These are phyloP conservation scores for Phytophthora rubi DNA, from an alignment of 352 stramenopile genomes.

Conservation along the genomic window DNA sequence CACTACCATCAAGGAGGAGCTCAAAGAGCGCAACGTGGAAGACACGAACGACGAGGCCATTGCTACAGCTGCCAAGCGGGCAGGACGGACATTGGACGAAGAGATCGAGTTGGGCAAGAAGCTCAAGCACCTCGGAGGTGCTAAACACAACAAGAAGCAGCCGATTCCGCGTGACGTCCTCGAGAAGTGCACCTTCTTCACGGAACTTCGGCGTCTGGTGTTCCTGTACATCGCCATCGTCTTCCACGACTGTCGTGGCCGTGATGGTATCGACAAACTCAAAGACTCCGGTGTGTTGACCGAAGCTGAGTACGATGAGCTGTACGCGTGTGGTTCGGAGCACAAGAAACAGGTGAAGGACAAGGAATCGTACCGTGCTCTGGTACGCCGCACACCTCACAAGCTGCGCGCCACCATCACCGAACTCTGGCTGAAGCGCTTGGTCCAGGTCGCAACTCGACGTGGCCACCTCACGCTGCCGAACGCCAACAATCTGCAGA, in stretches of 20 bases:
- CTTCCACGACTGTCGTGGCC: conserved; percentile 72
- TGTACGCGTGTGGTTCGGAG: conserved; percentile 68
- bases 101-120: conserved; percentile 15
- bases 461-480: conserved; percentile 62
- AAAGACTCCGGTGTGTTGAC: conserved; percentile 60
- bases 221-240: conserved; percentile 86
- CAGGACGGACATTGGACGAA: conserved; percentile 6
- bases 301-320: conserved; percentile 67
- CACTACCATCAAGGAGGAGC: conserved; percentile 39
- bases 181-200: conserved; percentile 79
- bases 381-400: conserved; percentile 63
- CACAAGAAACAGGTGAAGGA: conserved; percentile 45
- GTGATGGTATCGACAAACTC: conserved; percentile 66
- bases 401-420: conserved; percentile 75
- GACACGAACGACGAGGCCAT: conserved; percentile 8
- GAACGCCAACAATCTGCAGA: conserved; percentile 63
- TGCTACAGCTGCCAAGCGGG: conserved; percentile 10
- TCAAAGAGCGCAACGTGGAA: conserved; percentile 13
- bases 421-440: conserved; percentile 74
- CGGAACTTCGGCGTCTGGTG: conserved; percentile 69
- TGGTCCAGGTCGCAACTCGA: conserved; percentile 62
- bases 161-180: conserved; percentile 56
- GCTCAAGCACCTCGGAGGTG: conserved; percentile 10
- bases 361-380: conserved; percentile 50
- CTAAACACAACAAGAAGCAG: conserved; percentile 8